Base-by-base conservation (phyloP, 2,329 filamentous ascomycete species). In the Fusarium haematococcum region DNA sequence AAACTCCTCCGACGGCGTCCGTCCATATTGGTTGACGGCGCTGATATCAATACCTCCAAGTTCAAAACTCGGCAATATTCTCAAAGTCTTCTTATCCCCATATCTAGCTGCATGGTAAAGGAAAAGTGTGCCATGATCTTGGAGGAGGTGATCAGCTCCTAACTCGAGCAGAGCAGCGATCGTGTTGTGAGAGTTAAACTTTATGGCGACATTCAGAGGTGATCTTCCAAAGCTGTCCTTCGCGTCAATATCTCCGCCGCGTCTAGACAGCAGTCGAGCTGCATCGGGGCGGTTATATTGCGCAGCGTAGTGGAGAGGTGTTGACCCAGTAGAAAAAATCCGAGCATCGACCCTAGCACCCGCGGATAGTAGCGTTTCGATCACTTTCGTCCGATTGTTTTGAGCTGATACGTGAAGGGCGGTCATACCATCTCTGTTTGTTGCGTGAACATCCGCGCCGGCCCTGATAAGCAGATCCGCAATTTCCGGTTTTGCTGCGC, bases 101-200 rank as follows among this genome's bases (percentile, higher is more conserved):
- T 2, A 18, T 5, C 0, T 2, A 3, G n/a, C 37, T 16, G 27
- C n/a, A 13, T 1, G 0, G 16, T 6, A 4, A 14, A 61, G 58
- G 14, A 45, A 11, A 5, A 5, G 13, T 18, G 3, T 6, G 5
- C n/a, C 27, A 30, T 8, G 3, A 7, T 33, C n/a, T 10, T 23
- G 10, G 1, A 1, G 13, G 25, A 43, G 39, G 20, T 45, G 4
- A n/a, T 45, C 25, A 5, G 58, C 58, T 7, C 58, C 58, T 4
- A 45, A 30, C 3, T 32, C 7, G 3, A 61, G 27, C 11, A 61
- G 58, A 30, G 5, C 5, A 14, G 6, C 7, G 1, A 45, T 16
- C 4, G 20, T 14, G 0, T 1, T 2, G 27, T 60, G n/a, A 11
- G 27, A 45, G 20, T 45, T 45, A 4, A 3, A 2, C 2, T 1